Evolutionary conservation across 768 basidiomycete species (phyloP), one percentile per base, ranked within the genome.

Genomic region (Arthromyces matolae): DNA sequence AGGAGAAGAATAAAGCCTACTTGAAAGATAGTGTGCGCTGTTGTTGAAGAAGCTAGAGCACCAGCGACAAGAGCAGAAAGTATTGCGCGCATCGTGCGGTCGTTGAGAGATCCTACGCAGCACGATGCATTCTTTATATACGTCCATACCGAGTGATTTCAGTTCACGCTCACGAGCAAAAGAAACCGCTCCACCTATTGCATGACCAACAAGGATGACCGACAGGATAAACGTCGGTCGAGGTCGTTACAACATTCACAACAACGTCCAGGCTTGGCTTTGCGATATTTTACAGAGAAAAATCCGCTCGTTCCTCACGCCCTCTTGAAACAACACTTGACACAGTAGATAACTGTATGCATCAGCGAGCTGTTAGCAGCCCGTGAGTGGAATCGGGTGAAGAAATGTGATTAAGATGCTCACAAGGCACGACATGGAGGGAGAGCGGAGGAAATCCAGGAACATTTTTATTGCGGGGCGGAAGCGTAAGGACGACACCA

Each of bases 1-100:
- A 34, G 22, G 18, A 23, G 16, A 38, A 24, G 9, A 3, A 18
- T 3, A 14, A 13, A 8, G 16, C 38, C n/a, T n/a, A 71, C 74
- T 63, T 79, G 78, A 60, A 80, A 78, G 49, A 81, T 78, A 20
- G 73, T 71, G 52, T 80, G 79, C 5, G 71, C 79, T 18, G 66
- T 69, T 33, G 60, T 71, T 12, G 69, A 64, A 14, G 47, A 50
- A 20, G 31, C 43, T n/a, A 50, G 38, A 12, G 34, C 41, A 46
- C 55, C 42, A 16, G 55, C 22, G 8, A 53, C 24, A 24, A 45
- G 29, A 36, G 54, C 48, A 34, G 43, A 43, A 8, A 53, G 19
- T 19, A 29, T 5, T 29, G 46, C 16, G 10, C 22, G 43, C 51
- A 50, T 57, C 29, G 22, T 45, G 23, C 20, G 14, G n/a, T 18